phyloP scores from a whole-genome alignment of 2,329 filamentous ascomycete species.

The Colletotrichum sp. region DNA sequence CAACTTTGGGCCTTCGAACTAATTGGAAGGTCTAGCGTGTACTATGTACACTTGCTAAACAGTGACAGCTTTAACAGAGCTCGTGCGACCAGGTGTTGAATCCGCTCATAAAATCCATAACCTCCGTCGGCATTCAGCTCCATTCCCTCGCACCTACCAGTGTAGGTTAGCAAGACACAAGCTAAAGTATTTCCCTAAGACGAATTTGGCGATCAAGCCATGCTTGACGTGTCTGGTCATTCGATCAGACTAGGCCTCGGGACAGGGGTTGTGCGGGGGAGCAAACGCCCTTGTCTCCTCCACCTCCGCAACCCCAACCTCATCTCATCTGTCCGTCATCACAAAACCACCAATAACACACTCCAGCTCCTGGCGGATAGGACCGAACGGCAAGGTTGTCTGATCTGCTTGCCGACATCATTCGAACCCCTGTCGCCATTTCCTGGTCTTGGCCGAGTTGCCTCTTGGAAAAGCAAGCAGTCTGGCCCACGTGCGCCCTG shows the following conservation, averaged over 20 bases:
- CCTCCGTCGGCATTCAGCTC: neutral
- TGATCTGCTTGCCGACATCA: constrained; percentile 15
- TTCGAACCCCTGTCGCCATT: constrained; percentile 3
- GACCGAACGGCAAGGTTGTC: constrained; percentile 12
- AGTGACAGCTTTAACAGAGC: neutral
- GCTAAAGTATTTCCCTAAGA: neutral
- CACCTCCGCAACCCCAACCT: neutral
- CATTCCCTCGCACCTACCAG: neutral
- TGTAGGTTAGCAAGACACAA: neutral
- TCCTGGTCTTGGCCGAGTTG: neutral
- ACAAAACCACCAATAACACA: constrained; percentile 7
- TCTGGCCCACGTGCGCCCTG: neutral
- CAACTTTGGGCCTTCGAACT: neutral
- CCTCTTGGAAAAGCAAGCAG: neutral
- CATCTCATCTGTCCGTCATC: neutral
- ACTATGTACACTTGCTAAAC: neutral
- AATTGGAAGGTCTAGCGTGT: neutral
- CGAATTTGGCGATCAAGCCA: neutral
- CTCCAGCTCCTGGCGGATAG: constrained; percentile 9
- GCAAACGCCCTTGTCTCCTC: neutral
- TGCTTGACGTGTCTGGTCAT: constrained; percentile 7
- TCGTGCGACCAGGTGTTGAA: neutral
- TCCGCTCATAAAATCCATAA: neutral
- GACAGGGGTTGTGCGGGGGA: constrained; percentile 14
- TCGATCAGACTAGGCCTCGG: constrained; percentile 6